Base-by-base conservation (phyloP, 345 rosid species). In the Gossypium stocksii region DNA sequence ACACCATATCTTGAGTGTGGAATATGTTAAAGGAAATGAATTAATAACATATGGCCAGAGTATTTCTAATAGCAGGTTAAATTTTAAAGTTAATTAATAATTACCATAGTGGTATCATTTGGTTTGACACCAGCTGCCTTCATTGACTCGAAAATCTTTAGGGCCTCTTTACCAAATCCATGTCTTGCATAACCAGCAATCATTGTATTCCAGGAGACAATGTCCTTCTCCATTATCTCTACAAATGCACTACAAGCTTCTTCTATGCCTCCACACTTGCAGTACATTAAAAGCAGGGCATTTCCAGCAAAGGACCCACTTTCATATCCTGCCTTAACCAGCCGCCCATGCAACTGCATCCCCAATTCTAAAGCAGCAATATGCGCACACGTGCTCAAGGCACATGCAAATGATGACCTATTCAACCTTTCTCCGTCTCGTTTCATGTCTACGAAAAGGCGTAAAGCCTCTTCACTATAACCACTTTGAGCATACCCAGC, bases 141-240 rank as follows among this genome's bases (percentile, higher is more conserved):
- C 94, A 90, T 85, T 54, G 85, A 87, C 78, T 87, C 89, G 11
- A 90, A 88, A 58, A 88, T 59, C 45, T 51, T 77, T 66, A 90
- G 76, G 53, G 94, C 87, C 77, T 87, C 85, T 70, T 80, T 67
- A 8, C 92, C 89, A 22, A 86, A 87, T 44, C 94, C 91, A 71
- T 90, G 88, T 74, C 92, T 85, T 52, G 92, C 88, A 69, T 87
- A 90, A 69, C 92, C 94, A 53, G 83, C 75, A 78, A 90, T 84
- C 86, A 87, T 85, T 25, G 90, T 90, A 81, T 90, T 90, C 90
- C 94, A 90, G 29, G 90, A 85, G 75, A 90, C 83, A 23, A 85
- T 74, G 77, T 90, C 94, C 71, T 83, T 88, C 46, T 86, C 87
- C 46, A 51, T 45, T 87, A 90, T 87, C 77, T 86, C 90, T 78